Conservation (phyloP, 768 basidiomycete species). For the Boletus tomentosulus region DNA sequence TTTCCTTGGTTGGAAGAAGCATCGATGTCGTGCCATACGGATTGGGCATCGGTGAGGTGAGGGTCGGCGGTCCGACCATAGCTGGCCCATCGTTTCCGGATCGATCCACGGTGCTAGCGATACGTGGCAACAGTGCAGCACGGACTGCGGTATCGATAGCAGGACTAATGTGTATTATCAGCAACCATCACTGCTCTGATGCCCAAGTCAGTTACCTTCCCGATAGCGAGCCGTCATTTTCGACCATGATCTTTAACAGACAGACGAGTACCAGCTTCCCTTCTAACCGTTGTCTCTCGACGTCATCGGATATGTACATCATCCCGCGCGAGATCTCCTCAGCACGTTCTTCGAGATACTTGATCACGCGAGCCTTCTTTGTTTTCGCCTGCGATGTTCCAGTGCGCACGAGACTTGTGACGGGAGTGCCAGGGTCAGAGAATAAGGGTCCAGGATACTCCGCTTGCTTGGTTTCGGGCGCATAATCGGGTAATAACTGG, state of each 20-base stretch:
- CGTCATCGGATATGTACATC: slow-evolving; percentile 57
- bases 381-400: slow-evolving; percentile 63
- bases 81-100: slow-evolving; percentile 19
- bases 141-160: slow-evolving; percentile 74
- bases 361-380: slow-evolving; percentile 74
- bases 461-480: slow-evolving; percentile 47
- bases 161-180: slow-evolving; percentile 38
- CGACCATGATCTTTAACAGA: slow-evolving; percentile 75
- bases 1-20: slow-evolving; percentile 37
- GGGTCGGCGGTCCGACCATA: slow-evolving; percentile 25
- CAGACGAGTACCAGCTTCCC: slow-evolving; percentile 72
- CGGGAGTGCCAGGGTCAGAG: slow-evolving; percentile 63
- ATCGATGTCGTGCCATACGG: slow-evolving; percentile 12
- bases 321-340: slow-evolving; percentile 76
- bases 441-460: slow-evolving; percentile 87
- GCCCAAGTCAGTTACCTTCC: slow-evolving; percentile 57
- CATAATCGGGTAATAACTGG: slow-evolving; percentile 65
- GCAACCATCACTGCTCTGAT: slow-evolving; percentile 3
- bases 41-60: slow-evolving; percentile 27
- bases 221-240: slow-evolving; percentile 82
- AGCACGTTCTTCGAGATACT: slow-evolving; percentile 72
- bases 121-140: slow-evolving; percentile 60
- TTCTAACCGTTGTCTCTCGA: slow-evolving; percentile 59
- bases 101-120: slow-evolving; percentile 31
- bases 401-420: slow-evolving; percentile 64